phyloP scores from a whole-genome alignment of 768 basidiomycete species.

The Russula brevipes region DNA sequence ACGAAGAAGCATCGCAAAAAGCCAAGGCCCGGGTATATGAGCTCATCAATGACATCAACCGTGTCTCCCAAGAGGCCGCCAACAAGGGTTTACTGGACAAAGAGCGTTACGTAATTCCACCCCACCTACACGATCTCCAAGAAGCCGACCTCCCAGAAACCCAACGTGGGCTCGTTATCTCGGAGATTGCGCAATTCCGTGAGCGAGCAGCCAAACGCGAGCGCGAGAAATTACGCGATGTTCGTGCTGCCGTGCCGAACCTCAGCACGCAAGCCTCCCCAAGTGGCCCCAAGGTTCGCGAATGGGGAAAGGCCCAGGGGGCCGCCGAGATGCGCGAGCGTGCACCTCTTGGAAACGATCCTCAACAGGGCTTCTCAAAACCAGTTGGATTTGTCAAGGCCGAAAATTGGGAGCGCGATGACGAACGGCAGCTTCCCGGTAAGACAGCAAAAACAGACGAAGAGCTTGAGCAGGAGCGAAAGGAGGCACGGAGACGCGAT shows the following conservation, averaged over 20 bases:
- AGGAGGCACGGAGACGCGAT: slow-evolving; percentile 66
- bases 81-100: slow-evolving; percentile 71
- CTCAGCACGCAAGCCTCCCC: slow-evolving; percentile 32
- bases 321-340: slow-evolving; percentile 10
- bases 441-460: slow-evolving; percentile 71
- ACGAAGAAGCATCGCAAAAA: slow-evolving; percentile 59
- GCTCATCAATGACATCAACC: slow-evolving; percentile 67
- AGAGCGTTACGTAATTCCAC: slow-evolving; percentile 86
- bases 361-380: slow-evolving; percentile 64
- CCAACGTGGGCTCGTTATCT: slow-evolving; percentile 85
- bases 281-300: slow-evolving; percentile 70
- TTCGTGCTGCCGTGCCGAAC: slow-evolving; percentile 51
- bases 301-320: slow-evolving; percentile 69
- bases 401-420: slow-evolving; percentile 41
- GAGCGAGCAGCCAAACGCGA: slow-evolving; percentile 90
- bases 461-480: slow-evolving; percentile 78
- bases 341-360: slow-evolving; percentile 31
- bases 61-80: slow-evolving; percentile 67
- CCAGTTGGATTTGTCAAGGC: slow-evolving; percentile 81
- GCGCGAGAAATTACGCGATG: slow-evolving; percentile 81
- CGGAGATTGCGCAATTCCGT: slow-evolving; percentile 94
- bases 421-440: slow-evolving; percentile 33
- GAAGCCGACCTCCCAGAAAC: slow-evolving; percentile 97
- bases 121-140: slow-evolving; percentile 94
- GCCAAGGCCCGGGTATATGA: slow-evolving; percentile 61